These are phyloP conservation scores for Aspergillus intermedius DNA, from an alignment of 2,329 filamentous ascomycete genomes.

Conservation along the genomic window DNA sequence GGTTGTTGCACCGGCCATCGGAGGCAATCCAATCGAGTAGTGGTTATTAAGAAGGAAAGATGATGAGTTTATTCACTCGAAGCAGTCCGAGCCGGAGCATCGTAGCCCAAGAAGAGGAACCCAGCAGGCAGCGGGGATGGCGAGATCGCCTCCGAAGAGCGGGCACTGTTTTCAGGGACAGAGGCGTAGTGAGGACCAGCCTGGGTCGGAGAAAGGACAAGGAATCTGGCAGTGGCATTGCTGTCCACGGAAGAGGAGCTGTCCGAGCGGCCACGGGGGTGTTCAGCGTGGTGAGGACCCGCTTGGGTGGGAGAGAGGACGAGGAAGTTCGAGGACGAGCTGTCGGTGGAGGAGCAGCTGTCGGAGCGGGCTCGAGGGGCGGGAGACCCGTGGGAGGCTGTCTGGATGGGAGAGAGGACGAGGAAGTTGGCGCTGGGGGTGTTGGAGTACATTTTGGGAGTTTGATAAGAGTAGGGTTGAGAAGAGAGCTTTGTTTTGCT, in stretches of 20 bases:
- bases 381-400: slow-evolving; percentile 12
- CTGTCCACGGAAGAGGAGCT: slow-evolving; percentile 21
- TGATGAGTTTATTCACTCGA: no score
- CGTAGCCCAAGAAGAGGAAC: no score
- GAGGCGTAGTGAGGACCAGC: no score
- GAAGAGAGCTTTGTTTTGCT: no score
- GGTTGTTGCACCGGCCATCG: no score
- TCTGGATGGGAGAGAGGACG: slow-evolving; percentile 19
- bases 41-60: no score
- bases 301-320: slow-evolving; percentile 25
- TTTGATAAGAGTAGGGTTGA: not conserved
- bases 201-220: no score
- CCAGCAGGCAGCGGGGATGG: no score
- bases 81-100: no score
- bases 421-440: slow-evolving; percentile 26
- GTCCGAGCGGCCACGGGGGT: slow-evolving; percentile 19
- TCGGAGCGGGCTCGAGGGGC: slow-evolving; percentile 26
- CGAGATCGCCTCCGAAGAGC: no score
- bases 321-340: slow-evolving; percentile 15
- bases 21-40: no score
- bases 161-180: no score
- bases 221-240: not conserved
- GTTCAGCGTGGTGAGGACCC: slow-evolving; percentile 15
- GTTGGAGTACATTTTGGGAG: slow-evolving; percentile 23
- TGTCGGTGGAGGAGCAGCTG: slow-evolving; percentile 10